Percentiles rank a stretch among this genome's conserved stretches.
phyloP scores from a whole-genome alignment of 73 alveolate species.

The Vitrella brassicaformis region DNA sequence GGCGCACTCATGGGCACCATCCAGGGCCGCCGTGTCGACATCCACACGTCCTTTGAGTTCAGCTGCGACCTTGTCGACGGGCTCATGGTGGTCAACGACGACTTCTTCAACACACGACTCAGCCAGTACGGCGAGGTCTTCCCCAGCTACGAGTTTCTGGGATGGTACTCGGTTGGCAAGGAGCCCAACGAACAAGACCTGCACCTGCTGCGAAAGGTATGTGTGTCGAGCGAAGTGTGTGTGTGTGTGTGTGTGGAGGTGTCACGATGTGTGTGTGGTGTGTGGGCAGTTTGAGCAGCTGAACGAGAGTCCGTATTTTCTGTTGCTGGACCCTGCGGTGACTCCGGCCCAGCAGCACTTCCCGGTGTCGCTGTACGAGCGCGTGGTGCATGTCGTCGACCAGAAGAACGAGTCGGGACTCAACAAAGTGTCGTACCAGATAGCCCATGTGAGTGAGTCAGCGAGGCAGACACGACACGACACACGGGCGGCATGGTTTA shows the following conservation, averaged over 20 bases:
- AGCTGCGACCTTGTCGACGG: slow-evolving; percentile 7
- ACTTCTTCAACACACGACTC: slow-evolving; percentile 29
- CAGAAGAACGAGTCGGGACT: background rate
- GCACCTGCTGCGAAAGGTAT: background rate
- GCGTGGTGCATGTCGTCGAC: background rate
- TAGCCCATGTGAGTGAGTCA: background rate
- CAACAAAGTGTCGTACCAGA: background rate
- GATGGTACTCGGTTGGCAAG: slow-evolving; percentile 53
- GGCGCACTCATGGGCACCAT: slow-evolving; percentile 55
- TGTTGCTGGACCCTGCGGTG: background rate
- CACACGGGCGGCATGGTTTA: no score
- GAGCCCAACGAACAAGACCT: background rate
- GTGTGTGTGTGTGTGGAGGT: background rate
- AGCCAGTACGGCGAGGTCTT: slow-evolving; percentile 40
- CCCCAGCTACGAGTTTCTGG: slow-evolving; percentile 52
- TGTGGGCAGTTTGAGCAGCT: background rate
- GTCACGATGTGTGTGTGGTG: background rate
- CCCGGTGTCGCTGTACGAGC: background rate
- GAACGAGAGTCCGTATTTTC: background rate
- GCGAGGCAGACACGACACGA: no score
- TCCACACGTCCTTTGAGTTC: slow-evolving; percentile 48
- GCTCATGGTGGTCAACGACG: slow-evolving; percentile 19
- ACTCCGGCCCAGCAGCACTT: background rate
- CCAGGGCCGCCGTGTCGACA: slow-evolving; percentile 42
- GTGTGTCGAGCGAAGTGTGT: background rate